Conservation (phyloP, 2,329 filamentous ascomycete genomes). For the Delphinella strobiligena region DNA sequence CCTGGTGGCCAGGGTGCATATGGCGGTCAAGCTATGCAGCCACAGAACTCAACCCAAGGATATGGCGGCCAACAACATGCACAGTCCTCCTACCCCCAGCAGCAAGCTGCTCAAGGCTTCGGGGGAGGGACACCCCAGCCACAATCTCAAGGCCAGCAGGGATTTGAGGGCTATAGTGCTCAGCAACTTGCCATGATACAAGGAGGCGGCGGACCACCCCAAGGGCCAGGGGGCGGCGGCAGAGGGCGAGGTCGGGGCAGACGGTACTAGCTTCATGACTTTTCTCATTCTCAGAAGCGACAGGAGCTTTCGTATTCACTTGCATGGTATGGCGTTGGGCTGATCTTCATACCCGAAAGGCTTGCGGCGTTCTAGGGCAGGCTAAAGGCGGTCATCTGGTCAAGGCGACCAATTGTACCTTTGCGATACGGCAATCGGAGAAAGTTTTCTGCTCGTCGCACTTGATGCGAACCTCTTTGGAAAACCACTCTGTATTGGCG, state of each 20-base stretch:
- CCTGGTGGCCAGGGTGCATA: slow-evolving; percentile 10
- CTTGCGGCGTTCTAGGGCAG: not conserved
- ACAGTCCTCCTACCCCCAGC: slow-evolving; percentile 8
- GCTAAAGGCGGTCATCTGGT: not conserved
- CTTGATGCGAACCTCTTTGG: too few species aligned
- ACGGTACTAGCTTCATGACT: slow-evolving; percentile 12
- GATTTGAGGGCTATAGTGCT: slow-evolving; percentile 21
- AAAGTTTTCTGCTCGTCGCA: too few species aligned
- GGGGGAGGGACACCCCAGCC: slow-evolving; percentile 14
- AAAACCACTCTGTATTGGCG: too few species aligned
- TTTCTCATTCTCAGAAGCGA: too few species aligned
- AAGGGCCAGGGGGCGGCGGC: slow-evolving; percentile 13
- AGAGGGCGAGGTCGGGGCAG: slow-evolving; percentile 18
- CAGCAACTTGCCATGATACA: slow-evolving; percentile 25
- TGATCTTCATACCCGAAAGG: not conserved
- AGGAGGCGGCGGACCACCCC: slow-evolving; percentile 11
- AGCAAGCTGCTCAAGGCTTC: slow-evolving; percentile 10
- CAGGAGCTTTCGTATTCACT: too few species aligned
- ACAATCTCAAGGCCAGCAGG: slow-evolving; percentile 15
- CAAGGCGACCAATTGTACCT: too few species aligned
- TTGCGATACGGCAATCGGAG: too few species aligned
- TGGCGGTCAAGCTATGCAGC: slow-evolving; percentile 10
- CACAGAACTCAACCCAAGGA: slow-evolving; percentile 12
- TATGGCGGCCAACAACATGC: slow-evolving; percentile 12
- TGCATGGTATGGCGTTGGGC: not conserved